Conservation (phyloP, 345 rosid genomes). For the Citrus medica region DNA sequence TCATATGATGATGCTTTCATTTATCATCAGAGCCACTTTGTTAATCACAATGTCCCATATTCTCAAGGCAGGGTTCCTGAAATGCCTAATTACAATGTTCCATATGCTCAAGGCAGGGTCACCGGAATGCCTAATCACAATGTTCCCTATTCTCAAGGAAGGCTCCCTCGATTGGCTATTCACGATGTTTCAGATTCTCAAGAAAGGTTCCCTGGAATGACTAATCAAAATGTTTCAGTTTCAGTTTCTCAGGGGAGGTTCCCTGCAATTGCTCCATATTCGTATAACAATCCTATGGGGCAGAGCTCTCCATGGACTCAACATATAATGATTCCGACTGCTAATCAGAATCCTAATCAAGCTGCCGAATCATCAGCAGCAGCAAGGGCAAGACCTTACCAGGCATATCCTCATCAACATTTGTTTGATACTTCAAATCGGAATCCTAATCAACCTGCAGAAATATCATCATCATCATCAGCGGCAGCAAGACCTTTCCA, state of each 20-base stretch:
- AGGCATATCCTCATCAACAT: background rate
- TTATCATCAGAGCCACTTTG: background rate
- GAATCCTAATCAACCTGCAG: background rate
- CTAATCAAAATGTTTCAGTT: too few species aligned
- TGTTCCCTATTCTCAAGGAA: background rate
- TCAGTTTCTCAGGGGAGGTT: background rate
- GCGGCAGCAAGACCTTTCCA: background rate
- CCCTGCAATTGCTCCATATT: background rate
- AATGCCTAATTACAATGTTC: background rate
- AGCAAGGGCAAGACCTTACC: background rate
- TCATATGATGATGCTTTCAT: background rate
- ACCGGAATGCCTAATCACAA: too few species aligned
- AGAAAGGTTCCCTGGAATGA: background rate
- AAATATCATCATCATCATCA: background rate
- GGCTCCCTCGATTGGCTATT: background rate
- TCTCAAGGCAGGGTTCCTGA: background rate
- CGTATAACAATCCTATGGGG: background rate
- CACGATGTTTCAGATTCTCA: background rate
- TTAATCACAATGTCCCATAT: background rate
- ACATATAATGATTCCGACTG: background rate
- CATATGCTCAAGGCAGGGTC: background rate
- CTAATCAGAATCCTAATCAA: background rate
- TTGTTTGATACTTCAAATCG: background rate
- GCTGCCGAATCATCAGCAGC: background rate
- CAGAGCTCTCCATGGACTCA: background rate